Conservation (phyloP, 2,329 filamentous ascomycete species). For the Apiospora saccharicola region DNA sequence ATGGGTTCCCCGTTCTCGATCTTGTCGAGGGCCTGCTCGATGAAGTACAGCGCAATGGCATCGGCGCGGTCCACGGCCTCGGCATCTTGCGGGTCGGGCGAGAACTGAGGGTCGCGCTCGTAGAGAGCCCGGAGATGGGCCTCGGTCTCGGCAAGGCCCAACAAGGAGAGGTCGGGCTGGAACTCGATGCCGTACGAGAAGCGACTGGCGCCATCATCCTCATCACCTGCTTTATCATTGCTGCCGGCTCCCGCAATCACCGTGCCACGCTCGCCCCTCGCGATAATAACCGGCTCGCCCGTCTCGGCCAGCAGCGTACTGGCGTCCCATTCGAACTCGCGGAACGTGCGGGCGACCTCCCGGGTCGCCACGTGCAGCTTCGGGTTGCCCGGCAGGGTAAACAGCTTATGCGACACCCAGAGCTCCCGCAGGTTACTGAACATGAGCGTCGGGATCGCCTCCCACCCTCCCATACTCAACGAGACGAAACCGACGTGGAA, state of each 20-base stretch:
- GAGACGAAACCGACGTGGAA: conserved; percentile 37
- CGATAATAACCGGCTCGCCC: conserved; percentile 5
- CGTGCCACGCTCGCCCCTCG: conserved; percentile 18
- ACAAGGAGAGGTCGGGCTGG: too few relatives aligned
- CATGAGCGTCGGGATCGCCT: conserved; percentile 24
- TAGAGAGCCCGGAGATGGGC: not conserved
- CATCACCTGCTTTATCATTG: not conserved
- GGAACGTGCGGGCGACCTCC: conserved; percentile 8
- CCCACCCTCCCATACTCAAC: conserved; percentile 21
- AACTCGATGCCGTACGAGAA: conserved; percentile 25
- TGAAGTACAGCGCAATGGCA: conserved; percentile 20
- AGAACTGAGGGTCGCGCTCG: conserved; percentile 10
- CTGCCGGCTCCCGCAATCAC: not conserved
- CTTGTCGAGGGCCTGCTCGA: conserved; percentile 14
- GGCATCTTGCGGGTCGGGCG: conserved; percentile 17
- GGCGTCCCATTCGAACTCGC: conserved; percentile 21
- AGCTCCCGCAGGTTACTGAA: conserved; percentile 20
- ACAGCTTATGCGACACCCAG: conserved; percentile 22
- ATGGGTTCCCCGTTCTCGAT: conserved; percentile 17
- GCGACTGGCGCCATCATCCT: conserved; percentile 18
- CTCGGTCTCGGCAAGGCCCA: too few relatives aligned
- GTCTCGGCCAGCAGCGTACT: conserved; percentile 16
- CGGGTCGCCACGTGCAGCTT: not conserved
- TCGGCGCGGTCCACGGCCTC: conserved; percentile 22
- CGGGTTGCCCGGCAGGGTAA: not conserved